Base-by-base conservation (phyloP, 306 rosid species). In the Prunus padus region DNA sequence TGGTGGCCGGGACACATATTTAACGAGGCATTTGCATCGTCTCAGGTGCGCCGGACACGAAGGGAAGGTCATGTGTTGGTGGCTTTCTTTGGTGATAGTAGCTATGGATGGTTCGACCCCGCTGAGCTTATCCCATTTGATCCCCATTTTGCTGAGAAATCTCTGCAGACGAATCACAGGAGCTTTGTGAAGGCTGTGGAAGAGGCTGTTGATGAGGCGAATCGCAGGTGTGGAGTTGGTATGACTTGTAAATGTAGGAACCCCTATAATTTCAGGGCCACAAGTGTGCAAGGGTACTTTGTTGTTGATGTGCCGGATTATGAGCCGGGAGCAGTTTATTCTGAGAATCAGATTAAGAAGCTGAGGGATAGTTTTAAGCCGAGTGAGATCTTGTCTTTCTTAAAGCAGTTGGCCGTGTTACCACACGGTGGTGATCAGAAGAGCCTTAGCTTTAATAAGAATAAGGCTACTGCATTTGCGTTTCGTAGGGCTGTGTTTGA, bases 1-100 rank as follows among this genome's bases (percentile, higher is more conserved):
- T 96, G 99, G 99, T 96, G 99, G 99, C 99, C 98, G 0, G 99
- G 99, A 3, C 98, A 89, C 28, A 90, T 96, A 74, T 96, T 80
- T 61, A 89, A 89, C 57, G 97, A 92, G 65, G 85, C 88, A 2
- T 86, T 96, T 19, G 99, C 92, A 0, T 69, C 97, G 20, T 74
- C 93, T 6, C 78, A 84, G 4, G 99, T 96, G 74, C 96, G 98
- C 56, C 88, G 96, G 1, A 75, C 90, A 0, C 69, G 89, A 72
- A 82, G 96, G 50, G 99, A 90, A 69, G 99, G 97, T 3, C 87
- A 90, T 67, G 84, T 92, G 0, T 68, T 96, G 88, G 99, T 92
- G 77, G 97, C 97, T 0, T 92, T 96, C 85, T 96, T 96, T 25
- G 99, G 99, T 11, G 99, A 96, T 64, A 90, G 93, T 76, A 96